Evolutionary conservation across 106 monocot genomes (phyloP), one percentile per base, ranked within the genome.

Genomic region (Dioscorea dumetorum): DNA sequence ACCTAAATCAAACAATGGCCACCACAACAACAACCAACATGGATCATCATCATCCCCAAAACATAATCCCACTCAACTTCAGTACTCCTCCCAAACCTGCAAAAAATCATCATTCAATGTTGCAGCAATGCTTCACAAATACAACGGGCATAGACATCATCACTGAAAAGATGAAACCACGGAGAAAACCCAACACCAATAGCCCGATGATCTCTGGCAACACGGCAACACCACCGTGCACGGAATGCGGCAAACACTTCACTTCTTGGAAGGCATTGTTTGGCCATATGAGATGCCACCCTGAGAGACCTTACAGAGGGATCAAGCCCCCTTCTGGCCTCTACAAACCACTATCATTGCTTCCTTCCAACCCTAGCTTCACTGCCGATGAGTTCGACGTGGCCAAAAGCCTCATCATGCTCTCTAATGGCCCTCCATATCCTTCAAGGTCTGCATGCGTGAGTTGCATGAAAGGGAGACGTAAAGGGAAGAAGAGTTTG

Each of bases 271-370:
- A 90, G 78, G 87, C 94, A 18, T 74, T 94, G 12, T 90, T 85
- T 60, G 94, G 90, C 34, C 94, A 87, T 76, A 94, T 94, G 94
- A 77, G 84, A 4, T 87, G 87, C 69, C 90, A 94, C 73, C 86
- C 94, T 1, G 84, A 94, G 34, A 75, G 94, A 28, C 74, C 70
- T 17, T 91, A 83, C 82, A 73, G 91, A 14, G 94, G 94, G 12
- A 90, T 94, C 75, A 85, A 74, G 33, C 86, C 83, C 1, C 90
- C 80, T 0, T 50, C 57, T 3, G 60, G 67, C n/a, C 24, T 72
- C 74, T 16, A 0, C 19, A 54, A 66, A 58, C 48, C 74, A 48
- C 8, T 21, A 48, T 18, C 68, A 15, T 13, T 14, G n/a, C 22
- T 13, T 33, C 61, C 17, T 8, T 22, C 14, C 16, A 22, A 24